These are phyloP conservation scores for Adansonia madagascariensis DNA, from an alignment of 441 rosid species.

Conservation along the genomic window DNA sequence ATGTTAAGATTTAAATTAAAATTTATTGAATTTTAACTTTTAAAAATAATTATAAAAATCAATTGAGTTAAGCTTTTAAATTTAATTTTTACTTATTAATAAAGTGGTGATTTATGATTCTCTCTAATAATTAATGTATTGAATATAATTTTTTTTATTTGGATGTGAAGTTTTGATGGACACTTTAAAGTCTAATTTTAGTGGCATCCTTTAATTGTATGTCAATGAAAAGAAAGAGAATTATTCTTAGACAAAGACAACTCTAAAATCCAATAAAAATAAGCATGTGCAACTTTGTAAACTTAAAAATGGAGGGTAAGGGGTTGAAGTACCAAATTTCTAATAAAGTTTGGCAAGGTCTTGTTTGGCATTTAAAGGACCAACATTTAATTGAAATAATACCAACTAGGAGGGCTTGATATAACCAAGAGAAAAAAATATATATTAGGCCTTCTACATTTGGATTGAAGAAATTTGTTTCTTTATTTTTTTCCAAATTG, in stretches of 20 bases:
- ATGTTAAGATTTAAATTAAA: no score
- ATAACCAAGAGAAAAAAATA: neutral
- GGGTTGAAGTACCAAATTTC: neutral
- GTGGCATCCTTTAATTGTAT: neutral
- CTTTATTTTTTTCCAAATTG: conserved; percentile 25
- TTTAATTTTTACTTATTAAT: no score
- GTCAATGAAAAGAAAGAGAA: neutral
- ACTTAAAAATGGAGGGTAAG: neutral
- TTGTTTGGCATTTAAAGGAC: neutral
- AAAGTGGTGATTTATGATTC: no score
- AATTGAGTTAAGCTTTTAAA: no score
- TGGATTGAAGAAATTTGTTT: conserved; percentile 25
- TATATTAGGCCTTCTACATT: conserved; percentile 5
- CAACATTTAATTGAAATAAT: neutral
- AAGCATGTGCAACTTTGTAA: neutral
- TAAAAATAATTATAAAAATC: no score
- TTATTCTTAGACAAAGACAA: neutral
- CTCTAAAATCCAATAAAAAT: neutral
- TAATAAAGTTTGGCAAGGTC: neutral
- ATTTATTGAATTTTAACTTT: no score
- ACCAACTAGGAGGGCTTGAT: neutral
- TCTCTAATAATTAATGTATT: no score
- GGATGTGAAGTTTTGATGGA: neutral
- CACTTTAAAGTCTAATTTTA: neutral
- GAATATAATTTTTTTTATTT: neutral